Conservation (phyloP, 352 stramenopile genomes). For the Pilasporangium apinafurcum region DNA sequence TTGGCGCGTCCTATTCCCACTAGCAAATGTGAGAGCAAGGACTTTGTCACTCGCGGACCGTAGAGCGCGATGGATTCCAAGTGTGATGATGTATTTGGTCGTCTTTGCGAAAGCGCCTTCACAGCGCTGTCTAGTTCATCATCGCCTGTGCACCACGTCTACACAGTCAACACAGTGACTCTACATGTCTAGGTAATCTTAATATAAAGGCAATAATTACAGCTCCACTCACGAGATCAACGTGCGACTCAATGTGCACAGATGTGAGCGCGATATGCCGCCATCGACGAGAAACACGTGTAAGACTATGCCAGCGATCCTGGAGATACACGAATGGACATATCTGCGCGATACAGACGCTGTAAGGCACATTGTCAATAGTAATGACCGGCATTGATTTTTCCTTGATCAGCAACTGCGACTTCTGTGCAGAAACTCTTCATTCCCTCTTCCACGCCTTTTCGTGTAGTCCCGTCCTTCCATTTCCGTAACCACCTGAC, state of each 20-base stretch:
- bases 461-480: too few relatives aligned
- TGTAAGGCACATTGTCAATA: constrained; percentile 36
- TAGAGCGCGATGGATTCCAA: constrained; percentile 54
- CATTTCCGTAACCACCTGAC: too few relatives aligned
- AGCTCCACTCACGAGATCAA: constrained; percentile 43
- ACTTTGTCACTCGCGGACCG: constrained; percentile 40
- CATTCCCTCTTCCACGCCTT: too few relatives aligned
- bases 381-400: too few relatives aligned
- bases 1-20: constrained; percentile 21
- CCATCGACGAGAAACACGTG: constrained; percentile 53
- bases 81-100: constrained; percentile 12
- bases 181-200: background rate
- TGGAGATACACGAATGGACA: constrained; percentile 50
- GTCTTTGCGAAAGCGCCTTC: constrained; percentile 13
- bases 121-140: constrained; percentile 45
- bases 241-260: constrained; percentile 30
- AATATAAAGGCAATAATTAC: background rate
- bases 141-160: constrained; percentile 72
- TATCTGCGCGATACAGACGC: constrained; percentile 33
- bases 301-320: constrained; percentile 47
- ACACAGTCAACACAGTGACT: background rate
- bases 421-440: too few relatives aligned
- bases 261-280: constrained; percentile 46
- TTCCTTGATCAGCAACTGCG: too few relatives aligned
- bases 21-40: constrained; percentile 35